Conservation (phyloP, 768 basidiomycete genomes). For the Russula sp. region DNA sequence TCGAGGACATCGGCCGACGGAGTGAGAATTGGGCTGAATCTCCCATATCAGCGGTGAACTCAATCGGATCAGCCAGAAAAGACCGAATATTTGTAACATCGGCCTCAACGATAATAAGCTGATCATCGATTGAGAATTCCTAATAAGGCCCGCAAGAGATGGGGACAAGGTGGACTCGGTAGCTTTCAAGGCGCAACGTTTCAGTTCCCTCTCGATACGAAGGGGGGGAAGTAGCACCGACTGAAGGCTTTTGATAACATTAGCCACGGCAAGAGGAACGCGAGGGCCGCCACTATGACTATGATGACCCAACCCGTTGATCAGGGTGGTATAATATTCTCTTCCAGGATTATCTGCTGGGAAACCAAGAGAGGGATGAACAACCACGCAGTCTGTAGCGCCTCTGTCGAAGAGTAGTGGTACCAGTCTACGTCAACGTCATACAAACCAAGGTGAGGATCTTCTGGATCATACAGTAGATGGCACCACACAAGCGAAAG, state of each 20-base stretch:
- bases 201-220: neutral
- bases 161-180: conserved; percentile 26
- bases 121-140: conserved; percentile 30
- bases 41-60: conserved; percentile 34
- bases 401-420: no score
- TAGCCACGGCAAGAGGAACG: neutral
- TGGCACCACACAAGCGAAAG: neutral
- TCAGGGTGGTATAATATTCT: neutral
- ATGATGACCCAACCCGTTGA: neutral
- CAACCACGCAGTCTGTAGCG: no score
- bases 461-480: neutral
- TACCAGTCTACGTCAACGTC: neutral
- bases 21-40: neutral
- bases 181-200: neutral
- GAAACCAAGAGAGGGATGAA: no score
- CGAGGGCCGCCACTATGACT: neutral
- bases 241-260: conserved; percentile 10
- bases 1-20: neutral
- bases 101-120: conserved; percentile 31
- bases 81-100: conserved; percentile 34
- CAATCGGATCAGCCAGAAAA: conserved; percentile 33
- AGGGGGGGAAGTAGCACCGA: conserved; percentile 13
- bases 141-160: conserved; percentile 41
- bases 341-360: neutral
- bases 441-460: neutral